Conservation (phyloP, 2,329 filamentous ascomycete genomes). For the Xylariaceae sp. region DNA sequence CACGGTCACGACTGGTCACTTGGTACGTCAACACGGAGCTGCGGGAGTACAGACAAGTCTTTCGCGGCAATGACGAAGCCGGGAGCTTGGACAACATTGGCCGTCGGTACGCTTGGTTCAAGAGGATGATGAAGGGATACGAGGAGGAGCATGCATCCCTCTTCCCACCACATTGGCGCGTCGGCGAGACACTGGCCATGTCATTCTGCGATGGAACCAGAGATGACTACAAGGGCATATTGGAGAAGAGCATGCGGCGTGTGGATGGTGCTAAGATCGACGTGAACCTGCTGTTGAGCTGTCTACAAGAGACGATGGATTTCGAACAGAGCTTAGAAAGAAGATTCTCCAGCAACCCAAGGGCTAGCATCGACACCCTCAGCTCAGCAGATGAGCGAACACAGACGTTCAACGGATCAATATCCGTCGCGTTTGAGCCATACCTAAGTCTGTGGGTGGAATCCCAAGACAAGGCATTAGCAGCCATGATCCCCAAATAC, state of each 20-base stretch:
- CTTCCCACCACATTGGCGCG: constrained; percentile 85
- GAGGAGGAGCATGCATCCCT: constrained; percentile 88
- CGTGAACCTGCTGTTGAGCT: constrained; percentile 83
- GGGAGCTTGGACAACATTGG: constrained; percentile 96
- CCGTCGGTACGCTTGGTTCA: constrained; percentile 92
- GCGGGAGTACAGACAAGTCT: constrained; percentile 92
- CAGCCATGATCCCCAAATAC: constrained; percentile 82
- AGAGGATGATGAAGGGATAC: constrained; percentile 90
- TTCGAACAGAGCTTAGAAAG: constrained; percentile 91
- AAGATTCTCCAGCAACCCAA: constrained; percentile 70
- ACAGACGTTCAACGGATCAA: constrained; percentile 80
- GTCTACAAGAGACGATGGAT: constrained; percentile 91
- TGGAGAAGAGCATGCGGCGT: constrained; percentile 82
- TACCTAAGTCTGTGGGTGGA: constrained; percentile 98
- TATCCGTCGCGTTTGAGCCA: constrained; percentile 95
- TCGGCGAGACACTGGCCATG: constrained; percentile 85
- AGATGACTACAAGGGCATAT: constrained; percentile 90
- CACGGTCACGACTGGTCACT: constrained; percentile 75
- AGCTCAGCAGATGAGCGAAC: constrained; percentile 73
- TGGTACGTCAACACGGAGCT: constrained; percentile 99
- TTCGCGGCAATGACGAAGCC: constrained; percentile 93
- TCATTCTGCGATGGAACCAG: constrained; percentile 93
- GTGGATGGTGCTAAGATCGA: constrained; percentile 77
- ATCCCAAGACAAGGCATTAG: constrained; percentile 86
- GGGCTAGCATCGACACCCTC: constrained; percentile 86